These are phyloP conservation scores for Aspergillus quadricinctus DNA, from an alignment of 2,329 filamentous ascomycete species.

Conservation along the genomic window DNA sequence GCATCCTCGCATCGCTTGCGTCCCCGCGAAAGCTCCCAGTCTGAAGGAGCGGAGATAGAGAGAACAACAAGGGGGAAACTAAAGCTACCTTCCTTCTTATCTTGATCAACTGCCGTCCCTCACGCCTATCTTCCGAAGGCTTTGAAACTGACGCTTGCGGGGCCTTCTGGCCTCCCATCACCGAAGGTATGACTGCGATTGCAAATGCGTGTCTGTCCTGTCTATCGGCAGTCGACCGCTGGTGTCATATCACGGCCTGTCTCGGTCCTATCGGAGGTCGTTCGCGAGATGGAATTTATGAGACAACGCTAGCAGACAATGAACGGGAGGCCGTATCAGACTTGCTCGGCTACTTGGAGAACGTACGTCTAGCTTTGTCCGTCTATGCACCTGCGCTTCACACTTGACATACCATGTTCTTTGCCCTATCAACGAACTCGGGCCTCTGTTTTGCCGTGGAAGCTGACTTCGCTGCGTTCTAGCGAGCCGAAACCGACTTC, in stretches of 20 bases:
- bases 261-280: conserved; percentile 54
- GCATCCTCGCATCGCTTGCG: conserved; percentile 1
- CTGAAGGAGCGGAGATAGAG: background rate
- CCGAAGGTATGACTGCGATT: conserved; percentile 35
- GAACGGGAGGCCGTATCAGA: conserved; percentile 97
- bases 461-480: conserved; percentile 20
- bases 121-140: conserved; percentile 11
- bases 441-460: background rate
- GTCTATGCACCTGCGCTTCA: background rate
- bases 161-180: conserved; percentile 21
- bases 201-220: conserved; percentile 39
- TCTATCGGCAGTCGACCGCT: conserved; percentile 38
- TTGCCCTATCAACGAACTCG: conserved; percentile 18
- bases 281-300: conserved; percentile 76
- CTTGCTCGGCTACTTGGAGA: conserved; percentile 90
- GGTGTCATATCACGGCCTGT: conserved; percentile 42
- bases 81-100: background rate
- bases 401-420: conserved; percentile 20
- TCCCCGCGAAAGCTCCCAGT: background rate
- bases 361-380: conserved; percentile 56
- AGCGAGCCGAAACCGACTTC: conserved; percentile 97
- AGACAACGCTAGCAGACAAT: conserved; percentile 86
- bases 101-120: conserved; percentile 7
- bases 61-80: conserved; percentile 1
- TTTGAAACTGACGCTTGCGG: conserved; percentile 17